Percentiles rank a stretch among this genome's conserved stretches.
phyloP scores from a whole-genome alignment of 176 grass and related monocot species.

The Thinopyrum elongatum region DNA sequence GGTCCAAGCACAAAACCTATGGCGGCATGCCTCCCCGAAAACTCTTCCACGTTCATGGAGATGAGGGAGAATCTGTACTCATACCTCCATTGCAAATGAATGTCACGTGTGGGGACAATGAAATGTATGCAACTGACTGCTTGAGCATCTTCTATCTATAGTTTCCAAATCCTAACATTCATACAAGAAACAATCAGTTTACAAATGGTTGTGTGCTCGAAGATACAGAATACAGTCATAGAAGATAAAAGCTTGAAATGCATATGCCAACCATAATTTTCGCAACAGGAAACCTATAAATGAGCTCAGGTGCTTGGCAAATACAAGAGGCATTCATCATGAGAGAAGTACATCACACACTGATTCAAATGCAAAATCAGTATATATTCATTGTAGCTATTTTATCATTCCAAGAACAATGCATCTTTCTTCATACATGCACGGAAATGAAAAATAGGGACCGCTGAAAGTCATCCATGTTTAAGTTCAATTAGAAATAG shows the following conservation, averaged over 20 bases:
- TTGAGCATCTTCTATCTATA: conserved; percentile 87
- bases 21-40: too few species aligned
- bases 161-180: conserved; percentile 93
- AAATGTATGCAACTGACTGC: conserved; percentile 53
- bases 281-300: conserved; percentile 76
- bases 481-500: conserved; percentile 19
- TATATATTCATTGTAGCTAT: background rate
- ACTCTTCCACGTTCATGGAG: too few species aligned
- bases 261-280: conserved; percentile 86
- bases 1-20: too few species aligned
- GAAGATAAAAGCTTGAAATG: conserved; percentile 87
- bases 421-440: too few species aligned
- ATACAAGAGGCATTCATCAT: conserved; percentile 19
- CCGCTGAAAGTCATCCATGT: background rate
- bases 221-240: conserved; percentile 9
- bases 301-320: conserved; percentile 65
- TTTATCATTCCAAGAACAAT: background rate
- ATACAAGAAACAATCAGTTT: too few species aligned
- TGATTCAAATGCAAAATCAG: conserved; percentile 13
- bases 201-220: background rate
- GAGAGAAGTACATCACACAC: background rate
- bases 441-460: background rate
- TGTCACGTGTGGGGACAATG: background rate
- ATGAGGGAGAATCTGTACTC: too few species aligned
- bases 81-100: background rate